Base-by-base conservation (phyloP, 129 eudicot species). In the Pseudognaphalium luteoalbum region DNA sequence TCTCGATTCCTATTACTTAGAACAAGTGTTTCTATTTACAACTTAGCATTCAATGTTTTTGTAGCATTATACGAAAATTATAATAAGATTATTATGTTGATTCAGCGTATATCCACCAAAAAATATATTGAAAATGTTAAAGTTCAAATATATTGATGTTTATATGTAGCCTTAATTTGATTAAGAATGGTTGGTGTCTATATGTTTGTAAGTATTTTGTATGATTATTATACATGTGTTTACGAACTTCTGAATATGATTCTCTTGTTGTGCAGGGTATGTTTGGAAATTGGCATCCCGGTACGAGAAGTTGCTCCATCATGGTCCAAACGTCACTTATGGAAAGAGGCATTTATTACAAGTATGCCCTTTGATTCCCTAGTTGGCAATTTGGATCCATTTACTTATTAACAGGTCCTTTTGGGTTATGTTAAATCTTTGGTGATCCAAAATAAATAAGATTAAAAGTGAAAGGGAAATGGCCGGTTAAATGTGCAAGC, bases 321-420 rank as follows among this genome's bases (percentile, higher is more conserved):
- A 51, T 94, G 99, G 99, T 89, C 96, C 37, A 51, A 80, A 37
- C 86, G 81, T 61, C 81, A 89, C 64, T 71, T 76, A 70, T 94
- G 97, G 97, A 79, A 74, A 76, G 99, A 91, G 85, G 99, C 99
- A 61, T 94, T 94, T 68, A 75, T 89, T 68, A 88, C 97, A 68
- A 94, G 99, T 94, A 83, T 81, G 86, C 68, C 68, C 33, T 57
- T 68, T 70, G 63, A 67, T 66, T 66, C 20, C n/a, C 33, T 35
- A 33, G 56, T 25, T 39, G 41, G 29, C 6, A 19, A n/a, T 67
- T 67, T 39, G 50, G 22, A 39, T 47, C 32, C 19, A 3, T 67
- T 3, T 67, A 67, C 52, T 19, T 67, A 67, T 67, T 9, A 67
- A 37, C 3, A 33, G 56, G 54, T 67, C 11, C 21, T 19, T 66